These are phyloP conservation scores for Plasmodium gallinaceum DNA, from an alignment of 169 alveolate species.

Conservation along the genomic window DNA sequence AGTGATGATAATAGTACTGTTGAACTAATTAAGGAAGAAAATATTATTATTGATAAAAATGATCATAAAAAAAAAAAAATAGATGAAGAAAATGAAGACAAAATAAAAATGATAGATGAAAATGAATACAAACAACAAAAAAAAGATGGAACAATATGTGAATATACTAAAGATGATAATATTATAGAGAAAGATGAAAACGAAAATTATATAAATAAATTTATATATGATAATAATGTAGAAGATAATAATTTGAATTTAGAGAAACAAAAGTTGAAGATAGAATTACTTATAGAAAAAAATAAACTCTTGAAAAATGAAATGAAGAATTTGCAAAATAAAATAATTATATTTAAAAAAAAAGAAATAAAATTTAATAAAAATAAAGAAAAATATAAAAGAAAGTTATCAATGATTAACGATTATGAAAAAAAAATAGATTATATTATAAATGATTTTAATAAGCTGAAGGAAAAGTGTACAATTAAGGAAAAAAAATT, in stretches of 20 bases:
- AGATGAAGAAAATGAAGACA: background rate
- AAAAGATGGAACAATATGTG: background rate
- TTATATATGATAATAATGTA: background rate
- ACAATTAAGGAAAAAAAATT: slow-evolving; percentile 54
- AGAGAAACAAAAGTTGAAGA: background rate
- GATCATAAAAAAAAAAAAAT: background rate
- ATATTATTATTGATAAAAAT: background rate
- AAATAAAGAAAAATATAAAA: slow-evolving; percentile 56
- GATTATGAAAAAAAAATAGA: slow-evolving; percentile 70
- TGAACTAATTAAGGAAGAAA: background rate
- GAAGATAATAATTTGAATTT: background rate
- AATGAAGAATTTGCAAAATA: slow-evolving; percentile 35
- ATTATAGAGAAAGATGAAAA: background rate
- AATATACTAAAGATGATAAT: background rate
- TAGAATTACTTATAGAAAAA: slow-evolving; percentile 6
- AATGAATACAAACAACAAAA: background rate
- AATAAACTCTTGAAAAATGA: slow-evolving; percentile 11
- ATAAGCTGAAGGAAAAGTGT: slow-evolving; percentile 37
- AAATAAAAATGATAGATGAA: background rate
- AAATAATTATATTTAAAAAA: slow-evolving; percentile 50
- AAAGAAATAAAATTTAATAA: slow-evolving; percentile 33
- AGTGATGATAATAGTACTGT: background rate
- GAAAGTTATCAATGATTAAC: slow-evolving; percentile 19
- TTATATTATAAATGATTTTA: slow-evolving; percentile 43
- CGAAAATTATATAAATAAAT: background rate